Percentiles rank a stretch among this genome's conserved stretches.
Conservation (phyloP, 2,329 filamentous ascomycete genomes). For the Ophiostoma fasciatum region DNA sequence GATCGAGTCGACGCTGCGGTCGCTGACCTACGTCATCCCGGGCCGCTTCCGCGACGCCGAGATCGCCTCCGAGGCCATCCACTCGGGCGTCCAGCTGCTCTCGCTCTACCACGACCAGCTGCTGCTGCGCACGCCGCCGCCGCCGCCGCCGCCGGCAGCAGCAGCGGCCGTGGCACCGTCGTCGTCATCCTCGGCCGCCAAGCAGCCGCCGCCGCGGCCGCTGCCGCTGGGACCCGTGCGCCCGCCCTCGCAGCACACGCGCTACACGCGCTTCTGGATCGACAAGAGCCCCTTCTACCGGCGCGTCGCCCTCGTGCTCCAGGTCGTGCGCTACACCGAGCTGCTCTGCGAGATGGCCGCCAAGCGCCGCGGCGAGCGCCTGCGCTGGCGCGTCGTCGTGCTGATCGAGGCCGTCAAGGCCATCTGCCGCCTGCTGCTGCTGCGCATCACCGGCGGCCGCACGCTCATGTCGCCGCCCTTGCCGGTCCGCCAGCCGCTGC, state of each 20-base stretch:
- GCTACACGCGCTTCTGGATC: conserved; percentile 55
- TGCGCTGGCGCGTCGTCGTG: conserved; percentile 77
- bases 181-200: conserved; percentile 26
- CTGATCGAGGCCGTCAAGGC: conserved; percentile 78
- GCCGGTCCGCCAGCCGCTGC: conserved; percentile 71
- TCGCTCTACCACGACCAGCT: conserved; percentile 87
- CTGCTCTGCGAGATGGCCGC: conserved; percentile 96
- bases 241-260: conserved; percentile 31
- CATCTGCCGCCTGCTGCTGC: conserved; percentile 61
- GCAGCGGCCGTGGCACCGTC: conserved; percentile 22
- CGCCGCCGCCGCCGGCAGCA: neutral
- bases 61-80: conserved; percentile 82
- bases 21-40: conserved; percentile 89
- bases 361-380: conserved; percentile 65
- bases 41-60: conserved; percentile 85
- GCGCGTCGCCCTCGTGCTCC: conserved; percentile 65
- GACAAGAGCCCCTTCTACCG: conserved; percentile 55
- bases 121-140: conserved; percentile 37
- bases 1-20: conserved; percentile 85
- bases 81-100: conserved; percentile 77
- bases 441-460: conserved; percentile 69
- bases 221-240: conserved; percentile 16
- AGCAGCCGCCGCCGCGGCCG: conserved; percentile 21
- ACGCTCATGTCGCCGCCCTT: conserved; percentile 72
- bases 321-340: conserved; percentile 89